Evolutionary conservation across 768 basidiomycete species (phyloP).

Genomic region (Calocera cornea): DNA sequence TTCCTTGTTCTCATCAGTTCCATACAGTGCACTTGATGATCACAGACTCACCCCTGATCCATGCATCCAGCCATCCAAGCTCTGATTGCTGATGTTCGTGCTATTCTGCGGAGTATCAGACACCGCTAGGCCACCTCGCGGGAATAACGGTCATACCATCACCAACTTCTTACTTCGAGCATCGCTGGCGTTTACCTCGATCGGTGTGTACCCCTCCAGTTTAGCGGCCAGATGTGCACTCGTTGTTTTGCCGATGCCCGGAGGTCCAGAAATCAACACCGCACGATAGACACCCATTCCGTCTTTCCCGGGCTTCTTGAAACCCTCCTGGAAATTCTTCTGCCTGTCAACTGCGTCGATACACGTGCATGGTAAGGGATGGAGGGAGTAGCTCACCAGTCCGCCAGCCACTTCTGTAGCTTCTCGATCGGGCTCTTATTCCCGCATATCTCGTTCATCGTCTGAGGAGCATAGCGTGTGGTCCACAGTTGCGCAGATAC

Average conservation of each 20-base stretch:
- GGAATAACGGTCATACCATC: slow-evolving; percentile 41
- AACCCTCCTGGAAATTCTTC: slow-evolving; percentile 51
- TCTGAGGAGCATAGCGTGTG: slow-evolving; percentile 80
- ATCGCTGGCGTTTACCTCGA: slow-evolving; percentile 95
- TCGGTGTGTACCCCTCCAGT: slow-evolving; percentile 78
- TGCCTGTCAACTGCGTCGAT: slow-evolving; percentile 38
- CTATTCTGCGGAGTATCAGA: slow-evolving; percentile 41
- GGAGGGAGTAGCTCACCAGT: slow-evolving; percentile 46
- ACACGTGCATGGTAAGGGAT: neutral
- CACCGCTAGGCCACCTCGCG: neutral
- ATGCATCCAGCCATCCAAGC: slow-evolving; percentile 72
- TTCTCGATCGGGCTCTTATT: slow-evolving; percentile 90
- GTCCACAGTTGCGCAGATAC: slow-evolving; percentile 69
- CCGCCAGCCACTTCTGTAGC: slow-evolving; percentile 69
- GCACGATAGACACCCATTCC: slow-evolving; percentile 79
- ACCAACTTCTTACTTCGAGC: slow-evolving; percentile 91
- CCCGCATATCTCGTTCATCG: slow-evolving; percentile 81
- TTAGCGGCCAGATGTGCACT: slow-evolving; percentile 87
- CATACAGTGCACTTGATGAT: neutral
- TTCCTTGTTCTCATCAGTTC: slow-evolving; percentile 21
- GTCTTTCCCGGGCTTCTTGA: slow-evolving; percentile 90
- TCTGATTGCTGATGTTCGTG: slow-evolving; percentile 80
- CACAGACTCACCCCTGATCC: slow-evolving; percentile 35
- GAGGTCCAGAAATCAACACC: slow-evolving; percentile 80
- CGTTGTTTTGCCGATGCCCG: slow-evolving; percentile 96